These are phyloP conservation scores for Adansonia rubrostipa DNA, from an alignment of 441 rosid genomes.

Conservation along the genomic window DNA sequence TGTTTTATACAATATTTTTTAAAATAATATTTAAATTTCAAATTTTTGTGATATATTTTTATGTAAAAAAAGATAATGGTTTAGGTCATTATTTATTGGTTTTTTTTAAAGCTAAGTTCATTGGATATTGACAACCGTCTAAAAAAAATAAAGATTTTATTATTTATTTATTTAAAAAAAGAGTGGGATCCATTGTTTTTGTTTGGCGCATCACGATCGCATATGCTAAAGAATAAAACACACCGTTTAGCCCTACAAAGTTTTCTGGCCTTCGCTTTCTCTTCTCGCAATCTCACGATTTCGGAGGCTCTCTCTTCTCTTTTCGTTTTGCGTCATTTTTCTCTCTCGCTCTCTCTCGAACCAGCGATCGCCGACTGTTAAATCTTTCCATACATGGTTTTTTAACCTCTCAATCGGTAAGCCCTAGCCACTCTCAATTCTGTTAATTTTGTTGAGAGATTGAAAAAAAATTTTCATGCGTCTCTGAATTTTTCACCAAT, in stretches of 20 bases:
- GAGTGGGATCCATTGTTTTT: neutral
- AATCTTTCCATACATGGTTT: neutral
- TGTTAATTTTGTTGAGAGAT: neutral
- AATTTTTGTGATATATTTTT: no score
- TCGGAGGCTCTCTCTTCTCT: constrained; percentile 28
- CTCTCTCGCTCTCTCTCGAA: constrained; percentile 21
- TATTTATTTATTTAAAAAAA: no score
- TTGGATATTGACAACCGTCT: no score
- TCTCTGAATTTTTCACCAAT: neutral
- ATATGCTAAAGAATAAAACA: constrained; percentile 17
- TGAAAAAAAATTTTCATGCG: neutral
- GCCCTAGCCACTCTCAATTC: constrained; percentile 9
- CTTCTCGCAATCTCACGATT: neutral
- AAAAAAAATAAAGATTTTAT: no score
- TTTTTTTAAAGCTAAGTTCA: no score
- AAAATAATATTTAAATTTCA: no score
- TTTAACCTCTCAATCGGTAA: constrained; percentile 8
- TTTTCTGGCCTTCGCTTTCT: constrained; percentile 6
- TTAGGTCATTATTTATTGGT: no score
- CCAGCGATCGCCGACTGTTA: constrained; percentile 33
- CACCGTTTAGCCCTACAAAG: constrained; percentile 1
- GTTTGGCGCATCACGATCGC: neutral
- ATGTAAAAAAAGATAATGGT: no score
- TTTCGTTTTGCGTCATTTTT: neutral
- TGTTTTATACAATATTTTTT: no score